Evolutionary conservation across 2,329 filamentous ascomycete species (phyloP), one percentile per base, ranked within the genome.

Genomic region (Lachnellula subtilissima): DNA sequence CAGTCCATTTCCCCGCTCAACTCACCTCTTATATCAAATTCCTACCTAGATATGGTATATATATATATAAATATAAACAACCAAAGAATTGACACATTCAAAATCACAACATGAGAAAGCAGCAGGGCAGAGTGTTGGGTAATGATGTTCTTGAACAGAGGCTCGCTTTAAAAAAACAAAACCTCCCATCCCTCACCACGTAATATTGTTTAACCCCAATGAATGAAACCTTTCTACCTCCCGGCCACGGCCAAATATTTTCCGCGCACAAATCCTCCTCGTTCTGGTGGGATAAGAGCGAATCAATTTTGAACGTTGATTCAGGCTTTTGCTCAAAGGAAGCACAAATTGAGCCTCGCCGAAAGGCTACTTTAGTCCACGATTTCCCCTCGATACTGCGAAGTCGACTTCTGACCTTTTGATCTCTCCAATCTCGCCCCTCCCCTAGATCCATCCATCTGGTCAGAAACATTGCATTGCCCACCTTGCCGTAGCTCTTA

Each of bases 391-490:
- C 25, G 42, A 5, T 14, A 48, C 19, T 14, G 6, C 22, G 7
- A 48, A 59, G 25, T 50, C 53, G 56, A 48, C 51, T 53, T 48
- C 22, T 42, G 43, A 32, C 56, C 32, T 61, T 58, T 6, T 11
- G 9, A 52, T 59, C 58, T 2, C 42, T 43, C 4, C 9, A 25
- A 52, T 56, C 48, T 7, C 48, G 32, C 3, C 53, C 53, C 35
- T 57, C 43, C n/a, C 56, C 56, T 39, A 56, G n/a, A 54, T 56
- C 56, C 51, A 56, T 61, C 59, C 59, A 59, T 28, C 39, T 50
- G 25, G 58, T 59, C 15, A 61, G 22, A 32, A 59, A 61, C 53
- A 61, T 48, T 14, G 53, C 56, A 37, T 56, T 56, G 4, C 56
- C 49, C 8, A 32, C 53, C 25, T 23, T 52, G 7, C 56, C 54